Evolutionary conservation across 495 filamentous ascomycete genomes (phyloP), one percentile per base, ranked within the genome.

Genomic region (Xylaria cubensis): DNA sequence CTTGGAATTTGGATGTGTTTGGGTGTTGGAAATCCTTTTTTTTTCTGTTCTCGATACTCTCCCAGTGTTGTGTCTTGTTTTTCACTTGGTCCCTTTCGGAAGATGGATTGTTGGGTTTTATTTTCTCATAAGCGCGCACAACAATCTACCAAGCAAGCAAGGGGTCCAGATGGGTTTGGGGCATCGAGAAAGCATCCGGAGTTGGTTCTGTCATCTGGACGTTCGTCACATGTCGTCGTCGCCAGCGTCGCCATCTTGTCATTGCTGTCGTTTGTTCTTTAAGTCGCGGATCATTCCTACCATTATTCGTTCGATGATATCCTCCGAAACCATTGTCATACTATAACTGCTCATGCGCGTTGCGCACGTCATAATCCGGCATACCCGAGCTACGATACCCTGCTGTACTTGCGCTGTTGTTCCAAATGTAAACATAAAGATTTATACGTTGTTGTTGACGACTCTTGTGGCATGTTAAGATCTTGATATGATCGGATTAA

Each of bases 101-200:
- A 74, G 76, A 67, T 50, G 75, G 75, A 74, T 74, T 72, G 73
- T 74, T 75, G 73, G 72, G 68, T 70, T 74, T 72, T 66, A 65
- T 44, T 79, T 58, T 74, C 70, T 73, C 72, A 69, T 77, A 69
- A 74, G 67, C 76, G 72, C 64, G 44, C 75, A 32, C 73, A 69
- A 75, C 75, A 51, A 69, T 74, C 67, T 77, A 79, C 71, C 73
- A 79, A 75, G 72, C 71, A 72, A 68, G 69, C 72, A 73, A 73
- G 61, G 70, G 74, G 46, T 72, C 71, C 59, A 71, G 66, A 75
- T 73, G 70, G 62, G 41, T 62, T 73, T 72, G 69, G 74, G 71
- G 70, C 68, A 77, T 67, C 69, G 72, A 70, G 63, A 59, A 74
- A 56, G 72, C 72, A 71, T 74, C 67, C 70, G 67, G 66, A 68